These are phyloP conservation scores for Myriosclerotinia curreyana DNA, from an alignment of 2,329 filamentous ascomycete genomes.

Conservation along the genomic window DNA sequence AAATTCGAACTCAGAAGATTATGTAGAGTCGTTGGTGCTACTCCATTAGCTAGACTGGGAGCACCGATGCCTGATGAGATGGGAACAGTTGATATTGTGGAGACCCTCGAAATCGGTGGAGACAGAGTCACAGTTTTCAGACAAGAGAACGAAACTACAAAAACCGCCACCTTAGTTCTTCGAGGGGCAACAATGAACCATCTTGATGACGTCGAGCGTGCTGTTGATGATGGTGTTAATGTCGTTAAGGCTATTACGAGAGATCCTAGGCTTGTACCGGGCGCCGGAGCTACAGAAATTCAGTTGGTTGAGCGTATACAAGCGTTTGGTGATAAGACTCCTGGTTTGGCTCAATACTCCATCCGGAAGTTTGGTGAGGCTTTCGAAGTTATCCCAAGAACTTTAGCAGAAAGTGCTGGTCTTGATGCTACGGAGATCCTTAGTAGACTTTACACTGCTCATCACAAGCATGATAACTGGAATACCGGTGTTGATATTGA, in stretches of 20 bases:
- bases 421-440: slow-evolving; percentile 97
- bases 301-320: slow-evolving; percentile 91
- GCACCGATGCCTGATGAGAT: slow-evolving; percentile 99
- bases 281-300: slow-evolving; percentile 90
- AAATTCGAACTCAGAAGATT: slow-evolving; percentile 96
- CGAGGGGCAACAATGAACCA: slow-evolving; percentile 97
- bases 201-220: slow-evolving; percentile 93
- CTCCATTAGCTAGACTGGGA: slow-evolving; percentile 89
- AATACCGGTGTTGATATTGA: slow-evolving; percentile 93
- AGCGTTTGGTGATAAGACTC: slow-evolving; percentile 85
- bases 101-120: slow-evolving; percentile 95
- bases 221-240: slow-evolving; percentile 96
- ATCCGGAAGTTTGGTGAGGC: slow-evolving; percentile 98
- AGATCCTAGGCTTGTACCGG: slow-evolving; percentile 85
- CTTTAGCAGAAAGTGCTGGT: slow-evolving; percentile 89
- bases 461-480: slow-evolving; percentile 85
- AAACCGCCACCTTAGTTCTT: slow-evolving; percentile 90
- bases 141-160: slow-evolving; percentile 88
- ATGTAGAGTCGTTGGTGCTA: slow-evolving; percentile 94
- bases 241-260: slow-evolving; percentile 97
- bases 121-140: slow-evolving; percentile 98
- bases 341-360: slow-evolving; percentile 89
- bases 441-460: slow-evolving; percentile 86
- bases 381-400: slow-evolving; percentile 94
- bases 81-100: slow-evolving; percentile 90